Conservation (phyloP, 768 basidiomycete species). For the Mycena epipterygia region DNA sequence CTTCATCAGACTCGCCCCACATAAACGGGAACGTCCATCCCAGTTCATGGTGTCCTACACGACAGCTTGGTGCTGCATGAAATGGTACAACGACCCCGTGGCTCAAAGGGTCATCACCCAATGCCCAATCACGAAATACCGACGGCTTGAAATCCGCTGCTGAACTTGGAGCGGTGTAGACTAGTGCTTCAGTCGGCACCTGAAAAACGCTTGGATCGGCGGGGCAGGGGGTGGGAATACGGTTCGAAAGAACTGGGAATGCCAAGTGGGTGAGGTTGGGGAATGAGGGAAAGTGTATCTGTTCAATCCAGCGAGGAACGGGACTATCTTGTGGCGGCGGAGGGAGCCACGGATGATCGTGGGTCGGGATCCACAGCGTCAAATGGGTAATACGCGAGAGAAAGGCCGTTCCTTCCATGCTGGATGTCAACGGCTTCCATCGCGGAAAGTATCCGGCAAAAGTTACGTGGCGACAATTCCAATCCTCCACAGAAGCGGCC, state of each 20-base stretch:
- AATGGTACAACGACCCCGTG: constrained; percentile 38
- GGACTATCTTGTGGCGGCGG: not conserved
- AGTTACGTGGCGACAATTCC: constrained; percentile 47
- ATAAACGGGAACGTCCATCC: constrained; percentile 43
- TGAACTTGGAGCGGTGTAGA: constrained; percentile 8
- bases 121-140: constrained; percentile 41
- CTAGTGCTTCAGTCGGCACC: constrained; percentile 18
- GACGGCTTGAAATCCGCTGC: constrained; percentile 2
- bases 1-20: constrained; percentile 34
- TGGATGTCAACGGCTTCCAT: constrained; percentile 51
- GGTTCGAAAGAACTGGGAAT: constrained; percentile 39
- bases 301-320: constrained; percentile 39
- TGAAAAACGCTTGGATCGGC: not conserved
- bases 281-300: constrained; percentile 50
- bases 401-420: constrained; percentile 47
- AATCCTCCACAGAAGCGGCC: constrained; percentile 30
- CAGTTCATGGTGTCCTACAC: not conserved
- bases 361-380: constrained; percentile 45
- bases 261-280: constrained; percentile 50
- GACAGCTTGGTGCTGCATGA: not conserved
- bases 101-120: constrained; percentile 37
- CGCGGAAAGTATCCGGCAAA: constrained; percentile 46
- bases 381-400: constrained; percentile 55
- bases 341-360: constrained; percentile 7
- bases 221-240: not conserved